A percentile compares a stretch with the other conserved stretches of the same genome.
Evolutionary conservation across 1,139 yeast genomes (phyloP).

Genomic region (Lodderomyces jiufengensis): DNA sequence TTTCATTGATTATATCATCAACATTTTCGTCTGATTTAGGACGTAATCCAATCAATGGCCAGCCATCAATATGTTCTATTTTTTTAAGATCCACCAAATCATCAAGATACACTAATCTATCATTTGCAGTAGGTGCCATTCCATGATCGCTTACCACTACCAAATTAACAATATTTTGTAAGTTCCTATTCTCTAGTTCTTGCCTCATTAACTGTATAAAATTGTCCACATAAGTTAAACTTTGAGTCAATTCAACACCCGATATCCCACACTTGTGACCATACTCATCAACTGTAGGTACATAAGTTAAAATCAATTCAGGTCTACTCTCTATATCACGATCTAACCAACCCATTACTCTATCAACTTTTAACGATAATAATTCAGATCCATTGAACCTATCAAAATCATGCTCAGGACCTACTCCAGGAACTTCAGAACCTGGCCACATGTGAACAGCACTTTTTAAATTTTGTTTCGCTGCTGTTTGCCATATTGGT

Average conservation of each 20-base stretch:
- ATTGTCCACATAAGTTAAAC: conserved; percentile 61
- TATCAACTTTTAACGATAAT: conserved; percentile 50
- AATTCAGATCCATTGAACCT: conserved; percentile 62
- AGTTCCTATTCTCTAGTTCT: conserved; percentile 51
- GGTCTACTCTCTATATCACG: conserved; percentile 53
- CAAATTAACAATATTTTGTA: conserved; percentile 65
- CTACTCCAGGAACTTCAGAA: conserved; percentile 61
- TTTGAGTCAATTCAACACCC: conserved; percentile 54
- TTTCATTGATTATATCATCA: conserved; percentile 20
- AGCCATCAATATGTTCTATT: conserved; percentile 72
- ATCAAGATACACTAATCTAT: conserved; percentile 63
- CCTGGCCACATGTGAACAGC: conserved; percentile 99
- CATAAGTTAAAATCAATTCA: conserved; percentile 73
- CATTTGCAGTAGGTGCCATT: conserved; percentile 81
- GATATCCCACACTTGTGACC: conserved; percentile 73
- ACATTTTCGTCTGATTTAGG: conserved; percentile 38
- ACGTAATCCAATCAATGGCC: conserved; percentile 82
- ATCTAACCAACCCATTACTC: conserved; percentile 69
- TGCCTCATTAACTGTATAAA: conserved; percentile 50
- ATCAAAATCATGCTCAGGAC: conserved; percentile 53
- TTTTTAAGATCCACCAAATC: conserved; percentile 55
- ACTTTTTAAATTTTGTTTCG: conserved; percentile 55
- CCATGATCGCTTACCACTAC: conserved; percentile 88
- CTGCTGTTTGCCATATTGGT: conserved; percentile 82
- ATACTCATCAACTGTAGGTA: conserved; percentile 72